phyloP scores from a whole-genome alignment of 768 basidiomycete species.

The Kondoa subrosea region DNA sequence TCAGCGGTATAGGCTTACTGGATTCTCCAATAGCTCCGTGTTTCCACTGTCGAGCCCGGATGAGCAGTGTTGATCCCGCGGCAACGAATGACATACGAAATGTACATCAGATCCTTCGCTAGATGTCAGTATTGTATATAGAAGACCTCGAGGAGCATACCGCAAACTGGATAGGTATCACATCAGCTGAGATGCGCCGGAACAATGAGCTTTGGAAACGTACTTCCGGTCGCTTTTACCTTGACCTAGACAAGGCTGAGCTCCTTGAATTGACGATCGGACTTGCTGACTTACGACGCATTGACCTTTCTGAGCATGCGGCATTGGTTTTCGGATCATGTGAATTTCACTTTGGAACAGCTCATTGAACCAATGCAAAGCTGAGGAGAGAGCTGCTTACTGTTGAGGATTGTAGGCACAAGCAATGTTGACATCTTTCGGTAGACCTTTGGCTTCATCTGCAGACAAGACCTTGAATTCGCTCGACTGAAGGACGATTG shows the following conservation, averaged over 20 bases:
- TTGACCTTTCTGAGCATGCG: constrained; percentile 13
- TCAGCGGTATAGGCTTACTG: constrained; percentile 19
- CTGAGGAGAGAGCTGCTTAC: not conserved
- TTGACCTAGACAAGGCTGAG: constrained; percentile 26
- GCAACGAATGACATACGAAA: not conserved
- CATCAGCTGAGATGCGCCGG: constrained; percentile 30
- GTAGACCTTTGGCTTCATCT: constrained; percentile 20
- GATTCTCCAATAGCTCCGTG: not conserved
- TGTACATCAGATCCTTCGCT: not conserved
- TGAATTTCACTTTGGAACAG: constrained; percentile 30
- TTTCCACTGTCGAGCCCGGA: constrained; percentile 11
- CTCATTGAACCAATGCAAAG: not conserved
- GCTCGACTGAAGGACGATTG: constrained; percentile 29
- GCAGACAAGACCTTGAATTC: constrained; percentile 30
- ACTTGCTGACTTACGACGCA: constrained; percentile 3
- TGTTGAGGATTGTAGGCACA: constrained; percentile 28
- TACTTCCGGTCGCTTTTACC: constrained; percentile 32
- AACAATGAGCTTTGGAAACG: not conserved
- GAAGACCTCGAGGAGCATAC: not conserved
- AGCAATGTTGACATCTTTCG: constrained; percentile 30
- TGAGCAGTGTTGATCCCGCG: not conserved
- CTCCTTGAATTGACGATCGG: constrained; percentile 23
- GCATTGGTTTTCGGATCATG: constrained; percentile 32
- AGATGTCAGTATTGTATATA: not conserved
- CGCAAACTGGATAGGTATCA: constrained; percentile 21